Base-by-base conservation (phyloP, 2,329 filamentous ascomycete species). In the Zymoseptoria crescenta region DNA sequence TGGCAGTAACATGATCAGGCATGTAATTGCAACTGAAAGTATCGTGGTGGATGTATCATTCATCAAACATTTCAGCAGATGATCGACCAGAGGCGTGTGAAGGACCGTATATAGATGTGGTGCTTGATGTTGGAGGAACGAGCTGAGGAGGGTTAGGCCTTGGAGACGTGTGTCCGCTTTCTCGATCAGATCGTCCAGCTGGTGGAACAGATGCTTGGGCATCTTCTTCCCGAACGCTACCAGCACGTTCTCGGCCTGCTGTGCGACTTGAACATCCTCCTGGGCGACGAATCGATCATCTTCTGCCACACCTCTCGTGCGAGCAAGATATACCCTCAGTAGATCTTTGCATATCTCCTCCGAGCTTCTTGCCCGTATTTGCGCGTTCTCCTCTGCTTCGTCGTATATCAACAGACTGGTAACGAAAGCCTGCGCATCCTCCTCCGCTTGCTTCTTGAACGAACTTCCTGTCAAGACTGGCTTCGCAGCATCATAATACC, bases 1-100 rank as follows among this genome's bases (percentile, higher is more conserved):
- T 1, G 89, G 89, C 54, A 94, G 73, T 28, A 93, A 83, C 89
- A 94, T 94, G 64, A 89, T 87, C 59, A 94, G 74, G 7, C 85
- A 83, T 4, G 87, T 88, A 56, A 94, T 76, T 1, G 88, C 87
- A 50, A 91, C 77, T 1, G 88, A 88, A n/a, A 93, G 80, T 2
- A 88, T 83, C 0, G 87, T 86, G 0, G 88, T 89, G 0, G 88
- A 92, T 1, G 87, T 88, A 71, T 94, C 89, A 57, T 83, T 83
- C 73, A 91, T 87, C 1, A 94, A 78, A 63, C 88, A 92, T 68
- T 83, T 84, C 56, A 93, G 76, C 20, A 94, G 76, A 69, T 87
- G 84, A 59, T 82, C 80, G 64, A 94, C 87, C 1, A 94, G 77
- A 0, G 85, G 81, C 1, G 88, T 92, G 64, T 91, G 81, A 4